Base-by-base conservation (phyloP, 2,329 filamentous ascomycete species). In the Neoascochyta sp. region DNA sequence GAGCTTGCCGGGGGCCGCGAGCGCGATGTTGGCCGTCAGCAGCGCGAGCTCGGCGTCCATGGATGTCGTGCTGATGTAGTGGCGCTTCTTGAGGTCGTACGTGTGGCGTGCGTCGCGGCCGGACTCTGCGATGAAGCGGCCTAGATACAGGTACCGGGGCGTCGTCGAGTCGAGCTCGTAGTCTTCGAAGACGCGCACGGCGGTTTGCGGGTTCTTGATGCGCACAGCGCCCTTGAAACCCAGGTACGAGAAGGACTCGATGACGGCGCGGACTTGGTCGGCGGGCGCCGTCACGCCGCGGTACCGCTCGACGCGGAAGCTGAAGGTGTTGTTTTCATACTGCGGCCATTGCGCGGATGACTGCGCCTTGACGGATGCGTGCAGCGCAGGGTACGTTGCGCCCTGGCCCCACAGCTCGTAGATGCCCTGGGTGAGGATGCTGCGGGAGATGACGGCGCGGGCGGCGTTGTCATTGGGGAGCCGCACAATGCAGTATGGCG, bases 21-120 rank as follows among this genome's bases (percentile, higher is more conserved):
- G 76, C 0, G 86, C 86, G 47, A 98, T 80, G 54, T 96, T 98
- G 2, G 90, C 92, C 0, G 89, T 95, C 13, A 98, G 70, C 1
- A 98, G 74, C 9, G 88, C 86, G 23, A 98, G 73, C 61, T 96
- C 92, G 0, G 90, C 85, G 58, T 98, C 92, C 92, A 98, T 96
- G 24, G 86, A 92, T 0, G 92, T 98, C 0, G 90, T 96, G 47
- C 84, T 87, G 51, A 98, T 96, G 58, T 98, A 98, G 21, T 76
- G 75, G 16, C 92, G 73, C 64, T 94, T 95, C 71, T 98, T 98
- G 13, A 98, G 73, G 59, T 95, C 88, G 53, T 89, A 93, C 14
- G 75, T 83, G 19, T 76, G 69, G 17, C 86, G 73, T 4, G 81
- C 70, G 30, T 84, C 77, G 24, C 90, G 75, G 3, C 75, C 76